phyloP scores from a whole-genome alignment of 2,329 filamentous ascomycete species.

The Clonostachys sp. region DNA sequence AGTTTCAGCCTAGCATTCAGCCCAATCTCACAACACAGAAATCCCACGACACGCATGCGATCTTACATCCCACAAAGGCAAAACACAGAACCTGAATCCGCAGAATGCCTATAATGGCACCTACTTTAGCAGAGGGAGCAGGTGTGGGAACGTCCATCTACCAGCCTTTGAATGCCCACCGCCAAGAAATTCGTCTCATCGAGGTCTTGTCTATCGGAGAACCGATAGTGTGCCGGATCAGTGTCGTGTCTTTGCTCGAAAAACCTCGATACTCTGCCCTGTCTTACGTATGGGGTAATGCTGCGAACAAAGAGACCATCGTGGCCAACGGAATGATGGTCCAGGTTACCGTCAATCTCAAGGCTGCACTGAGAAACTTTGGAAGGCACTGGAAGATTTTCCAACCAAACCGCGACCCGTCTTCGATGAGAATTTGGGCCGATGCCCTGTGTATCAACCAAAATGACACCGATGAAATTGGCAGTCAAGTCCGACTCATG shows the following conservation, averaged over 20 bases:
- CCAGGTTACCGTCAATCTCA: background rate
- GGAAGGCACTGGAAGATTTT: background rate
- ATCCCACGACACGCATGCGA: no score
- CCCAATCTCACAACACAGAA: no score
- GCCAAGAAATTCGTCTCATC: no score
- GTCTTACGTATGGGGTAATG: constrained; percentile 7
- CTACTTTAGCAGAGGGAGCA: no score
- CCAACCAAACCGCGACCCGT: background rate
- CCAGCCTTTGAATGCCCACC: no score
- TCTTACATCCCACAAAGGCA: no score
- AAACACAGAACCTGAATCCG: no score
- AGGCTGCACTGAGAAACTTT: background rate
- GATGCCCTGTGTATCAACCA: background rate
- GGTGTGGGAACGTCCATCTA: no score
- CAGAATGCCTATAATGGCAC: no score
- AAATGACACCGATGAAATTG: background rate
- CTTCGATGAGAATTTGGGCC: background rate
- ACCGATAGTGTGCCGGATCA: no score
- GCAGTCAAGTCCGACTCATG: background rate
- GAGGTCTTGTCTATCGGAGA: no score
- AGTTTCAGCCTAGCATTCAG: no score
- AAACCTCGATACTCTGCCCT: constrained; percentile 3
- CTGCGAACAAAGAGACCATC: background rate
- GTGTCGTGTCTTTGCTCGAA: background rate
- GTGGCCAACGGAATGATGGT: background rate